phyloP scores from a whole-genome alignment of 164 flowering plant species.

The Cinnamomum chago region DNA sequence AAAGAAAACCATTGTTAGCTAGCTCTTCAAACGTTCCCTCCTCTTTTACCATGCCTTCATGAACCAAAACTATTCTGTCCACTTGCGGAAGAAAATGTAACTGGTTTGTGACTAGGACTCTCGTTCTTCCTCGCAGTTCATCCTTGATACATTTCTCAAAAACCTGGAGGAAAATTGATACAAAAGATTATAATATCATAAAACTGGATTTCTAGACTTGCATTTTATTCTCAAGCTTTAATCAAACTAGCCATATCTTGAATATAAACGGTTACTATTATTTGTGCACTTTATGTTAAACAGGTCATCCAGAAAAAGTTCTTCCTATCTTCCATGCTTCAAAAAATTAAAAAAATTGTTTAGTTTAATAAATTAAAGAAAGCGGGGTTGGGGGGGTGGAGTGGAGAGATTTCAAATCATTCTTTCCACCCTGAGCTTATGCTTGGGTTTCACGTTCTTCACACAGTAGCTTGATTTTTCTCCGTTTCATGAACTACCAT shows the following conservation, averaged over 20 bases:
- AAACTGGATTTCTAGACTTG: not conserved
- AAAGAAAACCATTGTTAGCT: slow-evolving; percentile 54
- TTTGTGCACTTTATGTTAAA: too few relatives aligned
- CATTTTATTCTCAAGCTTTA: not conserved
- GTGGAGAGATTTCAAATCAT: not conserved
- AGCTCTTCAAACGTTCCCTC: slow-evolving; percentile 95
- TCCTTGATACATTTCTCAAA: slow-evolving; percentile 88
- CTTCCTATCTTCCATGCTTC: not conserved
- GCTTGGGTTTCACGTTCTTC: not conserved
- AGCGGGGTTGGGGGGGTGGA: slow-evolving; percentile 18
- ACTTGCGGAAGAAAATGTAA: slow-evolving; percentile 96
- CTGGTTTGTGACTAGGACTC: slow-evolving; percentile 97
- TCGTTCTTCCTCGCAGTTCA: slow-evolving; percentile 76
- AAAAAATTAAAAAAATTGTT: too few relatives aligned
- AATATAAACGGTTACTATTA: not conserved
- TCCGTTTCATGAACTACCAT: not conserved
- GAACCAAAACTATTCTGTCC: slow-evolving; percentile 80
- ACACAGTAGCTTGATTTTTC: slow-evolving; percentile 6
- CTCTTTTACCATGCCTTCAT: slow-evolving; percentile 91
- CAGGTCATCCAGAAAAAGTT: not conserved
- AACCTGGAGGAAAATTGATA: slow-evolving; percentile 44
- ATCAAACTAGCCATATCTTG: not conserved
- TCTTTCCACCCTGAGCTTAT: not conserved
- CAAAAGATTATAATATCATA: slow-evolving; percentile 4
- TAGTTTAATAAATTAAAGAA: not conserved